Evolutionary conservation across 2,329 filamentous ascomycete species (phyloP).

Genomic region (Diplodia intermedia): DNA sequence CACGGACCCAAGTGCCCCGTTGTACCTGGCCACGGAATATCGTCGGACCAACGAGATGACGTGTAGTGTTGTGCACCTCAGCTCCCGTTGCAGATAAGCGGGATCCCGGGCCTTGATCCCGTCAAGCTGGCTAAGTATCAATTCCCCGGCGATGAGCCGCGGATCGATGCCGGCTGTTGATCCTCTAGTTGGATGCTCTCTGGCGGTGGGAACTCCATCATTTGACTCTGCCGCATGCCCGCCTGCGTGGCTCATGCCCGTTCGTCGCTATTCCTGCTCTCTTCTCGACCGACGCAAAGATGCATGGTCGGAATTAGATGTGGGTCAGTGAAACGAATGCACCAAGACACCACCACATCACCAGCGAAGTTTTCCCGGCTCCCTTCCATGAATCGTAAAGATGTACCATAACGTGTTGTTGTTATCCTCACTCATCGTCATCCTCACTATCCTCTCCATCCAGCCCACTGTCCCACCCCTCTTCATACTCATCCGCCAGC

Average conservation of each 20-base stretch:
- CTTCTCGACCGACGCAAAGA: neutral
- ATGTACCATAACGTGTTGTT: too few species aligned
- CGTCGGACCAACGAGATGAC: neutral
- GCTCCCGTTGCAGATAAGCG: conserved; percentile 8
- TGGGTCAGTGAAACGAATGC: neutral
- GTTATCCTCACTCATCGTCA: conserved; percentile 16
- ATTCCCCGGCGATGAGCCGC: conserved; percentile 15
- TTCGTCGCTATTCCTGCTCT: neutral
- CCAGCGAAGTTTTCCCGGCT: neutral
- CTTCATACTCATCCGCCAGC: conserved; percentile 86
- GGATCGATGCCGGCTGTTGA: conserved; percentile 16
- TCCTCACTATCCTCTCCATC: conserved; percentile 32
- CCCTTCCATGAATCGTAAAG: neutral
- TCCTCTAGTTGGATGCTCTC: neutral
- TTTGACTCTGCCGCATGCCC: neutral
- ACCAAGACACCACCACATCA: neutral
- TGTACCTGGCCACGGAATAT: neutral
- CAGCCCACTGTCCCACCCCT: conserved; percentile 78
- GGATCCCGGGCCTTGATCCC: conserved; percentile 14
- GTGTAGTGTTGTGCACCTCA: neutral
- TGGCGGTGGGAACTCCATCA: neutral
- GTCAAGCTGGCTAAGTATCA: too few species aligned
- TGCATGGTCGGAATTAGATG: neutral
- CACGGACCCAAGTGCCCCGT: conserved; percentile 8
- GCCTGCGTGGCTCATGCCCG: neutral